Evolutionary conservation across 1,284 basidiomycete genomes (phyloP).

Genomic region (Austropuccinia psidii): DNA sequence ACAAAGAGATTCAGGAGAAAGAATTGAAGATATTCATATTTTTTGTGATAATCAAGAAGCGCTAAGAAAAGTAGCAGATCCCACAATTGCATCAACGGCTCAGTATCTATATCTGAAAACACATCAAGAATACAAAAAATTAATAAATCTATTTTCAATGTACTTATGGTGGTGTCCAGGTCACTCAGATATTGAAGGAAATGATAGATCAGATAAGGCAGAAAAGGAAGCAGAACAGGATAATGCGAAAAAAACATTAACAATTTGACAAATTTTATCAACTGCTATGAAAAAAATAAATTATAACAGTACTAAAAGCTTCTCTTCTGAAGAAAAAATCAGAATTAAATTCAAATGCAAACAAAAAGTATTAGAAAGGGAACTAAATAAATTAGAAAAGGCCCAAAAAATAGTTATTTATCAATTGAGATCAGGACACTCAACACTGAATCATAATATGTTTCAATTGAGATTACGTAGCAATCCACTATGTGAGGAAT

Average conservation of each 20-base stretch:
- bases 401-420: too few relatives aligned
- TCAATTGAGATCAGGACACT: neutral
- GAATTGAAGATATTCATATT: neutral
- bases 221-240: neutral
- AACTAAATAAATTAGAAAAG: too few relatives aligned
- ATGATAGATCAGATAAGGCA: neutral
- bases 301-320: neutral
- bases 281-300: neutral
- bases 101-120: neutral
- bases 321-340: neutral
- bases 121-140: neutral
- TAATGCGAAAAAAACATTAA: neutral
- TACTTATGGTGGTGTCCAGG: neutral
- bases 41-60: neutral
- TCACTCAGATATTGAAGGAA: too few relatives aligned
- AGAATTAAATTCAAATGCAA: neutral
- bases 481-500: neutral
- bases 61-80: neutral
- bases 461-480: neutral
- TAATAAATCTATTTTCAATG: neutral
- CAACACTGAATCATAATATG: neutral
- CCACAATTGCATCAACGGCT: neutral
- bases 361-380: neutral
- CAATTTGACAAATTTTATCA: neutral
- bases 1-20: neutral